Percentiles rank a stretch among this genome's conserved stretches.
phyloP scores from a whole-genome alignment of 73 alveolate genomes.

The Paramecium tetraurelia region DNA sequence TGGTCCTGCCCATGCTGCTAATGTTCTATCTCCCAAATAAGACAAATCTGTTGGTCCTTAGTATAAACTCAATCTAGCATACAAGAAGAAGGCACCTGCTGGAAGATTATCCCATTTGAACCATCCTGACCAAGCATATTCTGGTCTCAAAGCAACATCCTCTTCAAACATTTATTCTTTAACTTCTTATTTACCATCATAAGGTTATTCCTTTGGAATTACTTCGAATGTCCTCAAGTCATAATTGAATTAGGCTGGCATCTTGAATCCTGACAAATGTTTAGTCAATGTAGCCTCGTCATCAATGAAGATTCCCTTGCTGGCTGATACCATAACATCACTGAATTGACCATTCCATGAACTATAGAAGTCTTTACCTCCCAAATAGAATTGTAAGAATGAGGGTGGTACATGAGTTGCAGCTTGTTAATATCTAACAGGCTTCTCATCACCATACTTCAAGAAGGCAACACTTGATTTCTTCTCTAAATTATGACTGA shows the following conservation, averaged over 20 bases:
- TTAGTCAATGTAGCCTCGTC: neutral
- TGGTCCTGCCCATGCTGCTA: neutral
- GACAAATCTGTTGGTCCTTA: neutral
- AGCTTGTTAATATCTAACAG: neutral
- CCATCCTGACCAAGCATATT: slow-evolving; percentile 49
- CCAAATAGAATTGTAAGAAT: slow-evolving; percentile 20
- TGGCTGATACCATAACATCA: neutral
- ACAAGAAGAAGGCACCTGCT: neutral
- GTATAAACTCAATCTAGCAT: neutral
- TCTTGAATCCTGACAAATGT: neutral
- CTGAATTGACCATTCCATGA: slow-evolving; percentile 30
- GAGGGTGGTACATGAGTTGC: slow-evolving; percentile 33
- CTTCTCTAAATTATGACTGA: neutral
- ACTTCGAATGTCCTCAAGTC: neutral
- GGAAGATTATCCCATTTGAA: neutral
- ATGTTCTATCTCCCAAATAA: slow-evolving; percentile 20
- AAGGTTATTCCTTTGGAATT: neutral
- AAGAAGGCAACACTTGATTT: slow-evolving; percentile 7
- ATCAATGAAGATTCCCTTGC: slow-evolving; percentile 29
- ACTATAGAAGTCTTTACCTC: neutral
- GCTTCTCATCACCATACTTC: neutral
- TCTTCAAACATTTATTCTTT: neutral
- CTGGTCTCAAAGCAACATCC: neutral
- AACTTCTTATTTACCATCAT: neutral
- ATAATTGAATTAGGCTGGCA: neutral